These are phyloP conservation scores for Candida nitratophila DNA, from an alignment of 805 yeast genomes.

Conservation along the genomic window DNA sequence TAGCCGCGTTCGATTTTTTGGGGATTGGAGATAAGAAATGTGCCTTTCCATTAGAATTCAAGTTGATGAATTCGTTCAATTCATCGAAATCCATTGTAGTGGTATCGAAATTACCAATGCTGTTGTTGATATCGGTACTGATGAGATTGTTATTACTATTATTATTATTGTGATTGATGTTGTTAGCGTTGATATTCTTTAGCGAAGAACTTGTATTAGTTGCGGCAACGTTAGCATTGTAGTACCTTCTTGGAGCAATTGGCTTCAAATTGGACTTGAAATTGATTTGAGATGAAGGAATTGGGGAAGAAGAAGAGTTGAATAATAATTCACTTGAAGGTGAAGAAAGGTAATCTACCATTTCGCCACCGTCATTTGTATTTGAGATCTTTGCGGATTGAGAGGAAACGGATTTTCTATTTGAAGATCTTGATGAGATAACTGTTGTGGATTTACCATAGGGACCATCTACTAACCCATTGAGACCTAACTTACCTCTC, in stretches of 20 bases:
- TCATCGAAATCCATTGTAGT: not conserved
- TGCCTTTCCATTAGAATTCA: not conserved
- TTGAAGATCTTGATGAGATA: no score
- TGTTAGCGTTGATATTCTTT: not conserved
- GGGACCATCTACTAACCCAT: conserved; percentile 27
- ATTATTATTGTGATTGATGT: not conserved
- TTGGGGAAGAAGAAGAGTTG: not conserved
- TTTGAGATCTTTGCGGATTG: not conserved
- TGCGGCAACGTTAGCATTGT: not conserved
- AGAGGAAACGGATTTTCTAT: no score
- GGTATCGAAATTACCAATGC: no score
- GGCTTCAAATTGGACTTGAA: not conserved
- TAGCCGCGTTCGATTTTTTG: not conserved
- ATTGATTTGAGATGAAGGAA: not conserved
- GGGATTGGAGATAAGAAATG: not conserved
- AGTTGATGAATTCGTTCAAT: not conserved
- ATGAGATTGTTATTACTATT: no score
- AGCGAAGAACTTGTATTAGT: no score
- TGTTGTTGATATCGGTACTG: not conserved
- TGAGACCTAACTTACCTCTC: conserved; percentile 25
- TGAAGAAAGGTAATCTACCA: not conserved
- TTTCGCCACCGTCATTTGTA: not conserved
- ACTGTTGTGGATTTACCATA: no score
- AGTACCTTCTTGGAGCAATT: not conserved
- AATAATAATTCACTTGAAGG: not conserved